Percentiles rank a stretch among this genome's conserved stretches.
These are phyloP conservation scores for Raddia distichophylla DNA, from an alignment of 176 grass and related monocot species.

Conservation along the genomic window DNA sequence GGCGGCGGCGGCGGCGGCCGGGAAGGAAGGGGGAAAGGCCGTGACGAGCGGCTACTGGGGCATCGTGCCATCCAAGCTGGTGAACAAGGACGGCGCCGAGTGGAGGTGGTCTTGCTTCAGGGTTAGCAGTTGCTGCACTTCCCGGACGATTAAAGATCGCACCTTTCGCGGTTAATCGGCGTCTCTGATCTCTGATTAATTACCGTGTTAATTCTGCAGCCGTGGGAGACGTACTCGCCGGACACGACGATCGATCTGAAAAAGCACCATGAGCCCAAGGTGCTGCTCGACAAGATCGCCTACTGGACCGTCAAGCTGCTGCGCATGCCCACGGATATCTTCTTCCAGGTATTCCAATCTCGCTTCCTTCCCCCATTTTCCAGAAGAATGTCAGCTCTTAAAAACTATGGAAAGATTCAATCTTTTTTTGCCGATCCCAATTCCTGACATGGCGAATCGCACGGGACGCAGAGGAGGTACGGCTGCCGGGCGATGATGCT, in stretches of 20 bases:
- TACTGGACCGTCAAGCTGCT: conserved; percentile 58
- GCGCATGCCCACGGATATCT: conserved; percentile 64
- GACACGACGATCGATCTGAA: conserved; percentile 59
- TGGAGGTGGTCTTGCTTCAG: conserved; percentile 93
- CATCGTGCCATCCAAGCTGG: conserved; percentile 49
- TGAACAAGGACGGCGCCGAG: conserved; percentile 68
- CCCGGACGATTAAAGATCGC: not conserved
- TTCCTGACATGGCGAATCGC: not conserved
- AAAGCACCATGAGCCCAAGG: conserved; percentile 66
- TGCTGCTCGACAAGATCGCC: conserved; percentile 57
- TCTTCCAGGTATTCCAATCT: conserved; percentile 57
- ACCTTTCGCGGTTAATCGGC: not conserved
- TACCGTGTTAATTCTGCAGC: conserved; percentile 40
- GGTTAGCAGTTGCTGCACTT: conserved; percentile 21
- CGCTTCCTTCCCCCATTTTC: not conserved
- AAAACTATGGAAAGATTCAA: too few species aligned
- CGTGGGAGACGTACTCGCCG: conserved; percentile 61
- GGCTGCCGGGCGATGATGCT: conserved; percentile 75
- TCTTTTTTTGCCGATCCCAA: not conserved
- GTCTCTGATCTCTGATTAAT: not conserved
- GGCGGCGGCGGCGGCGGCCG: conserved; percentile 14
- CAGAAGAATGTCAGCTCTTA: not conserved
- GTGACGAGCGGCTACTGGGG: conserved; percentile 73
- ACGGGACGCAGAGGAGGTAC: conserved; percentile 59
- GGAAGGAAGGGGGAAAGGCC: conserved; percentile 19